A percentile compares a stretch with the other conserved stretches of the same genome.
These are phyloP conservation scores for Vararia minispora DNA, from an alignment of 768 basidiomycete genomes.

Conservation along the genomic window DNA sequence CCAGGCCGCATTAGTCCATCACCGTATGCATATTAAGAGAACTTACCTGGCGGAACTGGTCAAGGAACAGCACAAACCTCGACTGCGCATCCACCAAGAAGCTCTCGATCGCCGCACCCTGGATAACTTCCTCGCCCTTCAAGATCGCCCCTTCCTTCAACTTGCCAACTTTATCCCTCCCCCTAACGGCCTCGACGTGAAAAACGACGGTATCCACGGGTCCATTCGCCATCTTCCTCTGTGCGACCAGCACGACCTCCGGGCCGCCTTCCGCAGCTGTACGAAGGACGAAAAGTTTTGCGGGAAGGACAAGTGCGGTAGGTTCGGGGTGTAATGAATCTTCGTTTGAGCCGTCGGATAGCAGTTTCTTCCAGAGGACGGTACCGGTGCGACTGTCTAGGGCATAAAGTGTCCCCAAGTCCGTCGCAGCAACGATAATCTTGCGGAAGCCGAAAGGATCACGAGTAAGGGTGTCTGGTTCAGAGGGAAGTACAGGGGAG, in stretches of 20 bases:
- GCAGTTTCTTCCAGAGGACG: constrained; percentile 80
- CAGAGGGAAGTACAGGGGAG: constrained; percentile 24
- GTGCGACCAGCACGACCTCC: constrained; percentile 51
- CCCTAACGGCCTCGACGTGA: constrained; percentile 70
- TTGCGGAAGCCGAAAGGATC: constrained; percentile 86
- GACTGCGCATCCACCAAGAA: constrained; percentile 34
- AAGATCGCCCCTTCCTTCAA: constrained; percentile 28
- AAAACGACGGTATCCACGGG: constrained; percentile 65
- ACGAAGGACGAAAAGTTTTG: constrained; percentile 48
- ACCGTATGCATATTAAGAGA: neutral
- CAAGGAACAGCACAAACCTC: constrained; percentile 54
- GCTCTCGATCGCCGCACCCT: constrained; percentile 47
- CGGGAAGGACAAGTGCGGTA: constrained; percentile 41
- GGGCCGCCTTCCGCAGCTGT: constrained; percentile 38
- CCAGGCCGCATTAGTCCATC: neutral
- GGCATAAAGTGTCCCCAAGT: constrained; percentile 67
- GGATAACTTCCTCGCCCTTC: constrained; percentile 50
- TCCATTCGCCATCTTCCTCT: constrained; percentile 50
- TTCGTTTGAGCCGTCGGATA: too few relatives aligned
- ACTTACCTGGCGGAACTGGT: constrained; percentile 65
- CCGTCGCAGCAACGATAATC: constrained; percentile 62
- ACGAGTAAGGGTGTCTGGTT: constrained; percentile 34
- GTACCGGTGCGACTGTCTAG: constrained; percentile 72
- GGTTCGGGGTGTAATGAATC: too few relatives aligned
- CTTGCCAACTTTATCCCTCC: constrained; percentile 36